Evolutionary conservation across 2,329 filamentous ascomycete genomes (phyloP), one percentile per base, ranked within the genome.

Genomic region (Cytospora chrysosperma): DNA sequence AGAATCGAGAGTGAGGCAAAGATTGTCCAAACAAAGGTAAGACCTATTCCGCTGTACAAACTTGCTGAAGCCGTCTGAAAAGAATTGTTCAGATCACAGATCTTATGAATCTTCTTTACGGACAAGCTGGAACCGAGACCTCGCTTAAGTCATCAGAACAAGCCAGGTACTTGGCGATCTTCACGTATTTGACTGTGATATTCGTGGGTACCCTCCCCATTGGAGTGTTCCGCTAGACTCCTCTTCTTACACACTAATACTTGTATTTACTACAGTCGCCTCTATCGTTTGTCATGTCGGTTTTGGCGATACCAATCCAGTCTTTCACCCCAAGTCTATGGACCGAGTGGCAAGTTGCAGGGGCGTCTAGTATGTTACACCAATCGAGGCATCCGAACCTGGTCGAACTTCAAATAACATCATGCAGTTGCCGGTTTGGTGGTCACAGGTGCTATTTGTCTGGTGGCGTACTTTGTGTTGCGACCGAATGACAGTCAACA

Each of bases 381-480:
- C 8, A 13, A 6, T 32, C 28, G 21, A n/a, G 30, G 19, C 21
- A 32, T 54, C 27, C 24, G 15, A 54, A 34, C 12, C 30, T 34
- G 30, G 10, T 34, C 30, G 30, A 34, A 34, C 10, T 34, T 10
- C 2, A 10, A 34, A 34, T 34, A 34, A 34, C 30, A 34, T 34
- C 6, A 34, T 34, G 30, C 30, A 54, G 52, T 34, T 21, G 34
- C 28, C 19, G 34, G 52, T 17, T 28, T 54, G 28, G 28, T 34
- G n/a, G 52, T 21, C n/a, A 54, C 52, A 9, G 19, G 12, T 54
- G 28, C 17, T 54, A 12, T 54, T 21, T 54, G 52, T 24, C 13
- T 81, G 78, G 78, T 9, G 7, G 30, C 7, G 30, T 34, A 34
- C 30, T 10, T 34, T 6, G 10, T 34, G 30, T 12, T 34, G 30